Conservation (phyloP, 2,329 filamentous ascomycete genomes). For the Herpotrichia juniperi region DNA sequence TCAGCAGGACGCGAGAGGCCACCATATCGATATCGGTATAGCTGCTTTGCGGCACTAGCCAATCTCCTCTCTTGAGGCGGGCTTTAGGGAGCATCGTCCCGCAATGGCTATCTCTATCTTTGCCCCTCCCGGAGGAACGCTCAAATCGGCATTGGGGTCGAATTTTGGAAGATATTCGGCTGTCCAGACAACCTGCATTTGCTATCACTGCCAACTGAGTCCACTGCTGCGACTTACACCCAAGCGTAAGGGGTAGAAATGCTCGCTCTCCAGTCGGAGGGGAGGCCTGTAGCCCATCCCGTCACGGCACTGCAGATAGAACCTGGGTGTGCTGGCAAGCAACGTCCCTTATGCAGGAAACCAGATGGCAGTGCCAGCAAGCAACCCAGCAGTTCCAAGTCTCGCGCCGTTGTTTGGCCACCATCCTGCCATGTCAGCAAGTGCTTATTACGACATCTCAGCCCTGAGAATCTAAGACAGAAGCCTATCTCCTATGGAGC, state of each 20-base stretch:
- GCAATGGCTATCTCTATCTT: constrained; percentile 6
- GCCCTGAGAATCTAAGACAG: background rate
- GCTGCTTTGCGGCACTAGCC: constrained; percentile 28
- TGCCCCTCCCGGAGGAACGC: constrained; percentile 8
- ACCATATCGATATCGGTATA: constrained; percentile 22
- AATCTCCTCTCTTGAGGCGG: constrained; percentile 28
- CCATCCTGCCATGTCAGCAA: constrained; percentile 30
- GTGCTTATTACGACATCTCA: constrained; percentile 20
- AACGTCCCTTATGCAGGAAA: constrained; percentile 14
- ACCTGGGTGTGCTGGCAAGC: too few species aligned
- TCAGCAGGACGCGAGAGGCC: constrained; percentile 6
- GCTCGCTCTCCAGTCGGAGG: constrained; percentile 9
- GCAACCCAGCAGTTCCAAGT: constrained; percentile 31
- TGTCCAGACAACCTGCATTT: background rate
- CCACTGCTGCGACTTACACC: background rate
- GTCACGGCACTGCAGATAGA: constrained; percentile 7
- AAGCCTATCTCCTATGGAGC: constrained; percentile 1
- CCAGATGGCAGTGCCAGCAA: constrained; percentile 5
- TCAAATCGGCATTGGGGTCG: constrained; percentile 1
- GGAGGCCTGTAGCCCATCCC: background rate
- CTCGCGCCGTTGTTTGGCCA: constrained; percentile 35
- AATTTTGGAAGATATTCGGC: background rate
- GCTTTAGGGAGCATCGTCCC: constrained; percentile 27
- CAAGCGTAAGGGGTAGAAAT: constrained; percentile 12
- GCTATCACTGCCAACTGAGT: constrained; percentile 6